Conservation (phyloP, 164 flowering plant species). For the Umbellularia californica region DNA sequence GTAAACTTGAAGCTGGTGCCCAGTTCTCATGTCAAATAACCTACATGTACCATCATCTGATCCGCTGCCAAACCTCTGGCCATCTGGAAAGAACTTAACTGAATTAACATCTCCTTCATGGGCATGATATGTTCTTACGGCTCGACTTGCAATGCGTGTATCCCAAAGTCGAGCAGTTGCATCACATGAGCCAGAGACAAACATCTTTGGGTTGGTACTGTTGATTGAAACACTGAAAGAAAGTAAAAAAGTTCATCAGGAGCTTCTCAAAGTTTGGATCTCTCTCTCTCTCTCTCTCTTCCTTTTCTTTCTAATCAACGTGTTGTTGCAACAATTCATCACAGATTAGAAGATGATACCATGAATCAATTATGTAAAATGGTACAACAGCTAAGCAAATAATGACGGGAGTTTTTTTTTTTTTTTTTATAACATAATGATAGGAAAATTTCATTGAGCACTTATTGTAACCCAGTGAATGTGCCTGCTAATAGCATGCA, state of each 20-base stretch:
- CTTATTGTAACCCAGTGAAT: not conserved
- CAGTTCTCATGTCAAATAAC: conserved; percentile 87
- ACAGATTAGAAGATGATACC: too few relatives aligned
- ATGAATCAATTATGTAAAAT: not conserved
- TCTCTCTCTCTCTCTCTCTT: not conserved
- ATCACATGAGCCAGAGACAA: conserved; percentile 97
- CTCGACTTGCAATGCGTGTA: conserved; percentile 94
- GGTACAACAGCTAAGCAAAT: not conserved
- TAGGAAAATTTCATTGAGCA: not conserved
- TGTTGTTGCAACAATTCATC: not conserved
- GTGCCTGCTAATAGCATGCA: not conserved
- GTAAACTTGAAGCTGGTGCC: conserved; percentile 93
- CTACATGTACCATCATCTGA: conserved; percentile 96
- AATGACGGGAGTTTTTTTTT: not conserved
- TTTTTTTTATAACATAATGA: too few relatives aligned
- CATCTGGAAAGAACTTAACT: conserved; percentile 97
- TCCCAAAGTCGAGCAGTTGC: conserved; percentile 91
- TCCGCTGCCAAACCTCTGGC: conserved; percentile 92
- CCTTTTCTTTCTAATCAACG: not conserved
- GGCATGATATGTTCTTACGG: conserved; percentile 86
- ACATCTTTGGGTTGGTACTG: conserved; percentile 73
- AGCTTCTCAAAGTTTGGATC: not conserved
- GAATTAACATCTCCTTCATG: conserved; percentile 90
- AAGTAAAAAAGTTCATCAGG: conserved; percentile 3
- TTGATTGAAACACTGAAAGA: conserved; percentile 76